Base-by-base conservation (phyloP, 1,284 basidiomycete genomes). In the Apiotrichum mycotoxinovorans region DNA sequence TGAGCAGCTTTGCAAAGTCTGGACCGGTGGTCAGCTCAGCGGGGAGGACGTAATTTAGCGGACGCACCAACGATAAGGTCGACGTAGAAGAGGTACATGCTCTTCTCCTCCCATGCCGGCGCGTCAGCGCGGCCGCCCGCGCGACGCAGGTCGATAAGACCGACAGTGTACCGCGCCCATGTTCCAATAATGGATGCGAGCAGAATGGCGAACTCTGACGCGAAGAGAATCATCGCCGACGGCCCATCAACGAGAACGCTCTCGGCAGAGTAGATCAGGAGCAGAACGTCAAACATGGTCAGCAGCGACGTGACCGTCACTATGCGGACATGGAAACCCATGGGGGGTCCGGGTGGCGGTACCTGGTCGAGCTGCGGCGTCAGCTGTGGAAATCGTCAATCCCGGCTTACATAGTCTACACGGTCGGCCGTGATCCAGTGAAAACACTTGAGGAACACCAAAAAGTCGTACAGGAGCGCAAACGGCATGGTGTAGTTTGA, bases 361-460 rank as follows among this genome's bases (percentile, higher is more conserved):
- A 89, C 82, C 79, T 99, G 96, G 70, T 98, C 96, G 89, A 99
- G 97, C 92, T 96, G 70, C 5, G 44, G 34, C 22, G 30, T 54
- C 10, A 47, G 27, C 38, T n/a, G 11, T 2, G 15, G 9, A 2
- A 22, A 15, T 46, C 49, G 25, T 47, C 54, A 22, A 18, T n/a
- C n/a, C 5, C 12, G 1, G 80, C 86, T 64, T 65, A 94, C 93
- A 82, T 90, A 94, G 83, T 98, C 96, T 52, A 98, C 89, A 43
- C 96, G 84, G 73, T 98, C 95, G 3, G 86, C 85, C 57, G 92
- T 85, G 33, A 99, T 83, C 94, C 94, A 98, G 75, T 99, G 96
- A 76, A 98, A 98, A 54, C 91, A 92, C 74, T 98, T 98, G 67
- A 98, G 83, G 68, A 97, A 95, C 17, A 98, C 83, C 22, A 99